These are phyloP conservation scores for Lablab purpureus DNA, from an alignment of 306 rosid species.

Conservation along the genomic window DNA sequence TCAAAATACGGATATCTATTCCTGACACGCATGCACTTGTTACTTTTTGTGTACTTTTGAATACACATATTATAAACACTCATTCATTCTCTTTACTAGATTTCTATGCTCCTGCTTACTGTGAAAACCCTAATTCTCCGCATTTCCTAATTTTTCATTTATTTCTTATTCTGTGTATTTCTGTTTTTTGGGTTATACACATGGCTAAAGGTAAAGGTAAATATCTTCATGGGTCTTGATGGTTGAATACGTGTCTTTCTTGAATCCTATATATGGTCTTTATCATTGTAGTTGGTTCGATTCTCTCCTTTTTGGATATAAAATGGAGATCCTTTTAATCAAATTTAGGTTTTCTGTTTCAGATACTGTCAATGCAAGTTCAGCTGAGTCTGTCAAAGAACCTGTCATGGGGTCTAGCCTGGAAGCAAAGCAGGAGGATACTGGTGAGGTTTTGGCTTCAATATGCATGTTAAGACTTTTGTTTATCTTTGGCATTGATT, in stretches of 20 bases:
- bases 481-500: constrained; percentile 2
- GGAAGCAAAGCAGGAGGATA: constrained; percentile 55
- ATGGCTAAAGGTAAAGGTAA: background rate
- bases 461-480: constrained; percentile 21
- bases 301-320: constrained; percentile 19
- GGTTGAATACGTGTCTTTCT: background rate
- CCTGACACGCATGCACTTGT: background rate
- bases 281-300: constrained; percentile 3
- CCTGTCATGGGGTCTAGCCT: constrained; percentile 51
- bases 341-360: constrained; percentile 43
- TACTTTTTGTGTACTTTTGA: background rate
- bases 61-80: background rate
- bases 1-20: background rate
- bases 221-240: background rate
- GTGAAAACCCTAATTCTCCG: background rate
- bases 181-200: background rate
- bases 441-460: constrained; percentile 56
- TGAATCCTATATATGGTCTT: background rate
- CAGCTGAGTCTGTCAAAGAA: constrained; percentile 57
- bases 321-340: constrained; percentile 27
- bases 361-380: constrained; percentile 61
- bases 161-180: background rate
- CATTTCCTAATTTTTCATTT: background rate
- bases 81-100: background rate
- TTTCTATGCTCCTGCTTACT: background rate